phyloP scores from a whole-genome alignment of 2,329 filamentous ascomycete genomes.

The Clonostachys rhizophaga region DNA sequence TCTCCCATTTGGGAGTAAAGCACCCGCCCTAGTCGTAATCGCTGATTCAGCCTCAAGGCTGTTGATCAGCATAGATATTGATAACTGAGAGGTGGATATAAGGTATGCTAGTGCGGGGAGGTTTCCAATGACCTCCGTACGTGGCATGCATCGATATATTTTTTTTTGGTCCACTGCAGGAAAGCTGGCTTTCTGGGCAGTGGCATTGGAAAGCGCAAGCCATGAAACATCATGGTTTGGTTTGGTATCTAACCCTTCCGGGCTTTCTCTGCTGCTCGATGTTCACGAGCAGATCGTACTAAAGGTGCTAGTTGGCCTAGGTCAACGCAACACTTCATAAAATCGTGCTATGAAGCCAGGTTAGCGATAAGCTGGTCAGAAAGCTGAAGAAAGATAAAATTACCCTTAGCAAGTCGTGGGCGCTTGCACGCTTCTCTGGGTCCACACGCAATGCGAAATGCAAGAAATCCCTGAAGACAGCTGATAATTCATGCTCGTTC shows the following conservation, averaged over 20 bases:
- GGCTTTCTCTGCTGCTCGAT: slow-evolving; percentile 79
- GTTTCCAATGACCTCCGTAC: too few species aligned
- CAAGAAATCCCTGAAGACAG: slow-evolving; percentile 86
- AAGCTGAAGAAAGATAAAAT: slow-evolving; percentile 25
- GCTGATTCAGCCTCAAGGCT: too few species aligned
- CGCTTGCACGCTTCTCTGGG: slow-evolving; percentile 92
- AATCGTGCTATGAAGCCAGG: slow-evolving; percentile 57
- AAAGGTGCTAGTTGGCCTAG: slow-evolving; percentile 77
- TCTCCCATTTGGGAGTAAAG: neutral
- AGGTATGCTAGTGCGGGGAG: too few species aligned
- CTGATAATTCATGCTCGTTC: slow-evolving; percentile 77
- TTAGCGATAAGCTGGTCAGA: slow-evolving; percentile 16
- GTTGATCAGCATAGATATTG: too few species aligned
- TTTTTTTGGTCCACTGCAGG: too few species aligned
- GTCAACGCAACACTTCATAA: slow-evolving; percentile 73
- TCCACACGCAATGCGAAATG: slow-evolving; percentile 93
- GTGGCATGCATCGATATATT: too few species aligned
- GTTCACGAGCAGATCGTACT: slow-evolving; percentile 79
- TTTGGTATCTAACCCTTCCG: slow-evolving; percentile 47
- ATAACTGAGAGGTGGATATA: too few species aligned
- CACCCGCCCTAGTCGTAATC: too few species aligned
- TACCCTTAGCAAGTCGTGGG: slow-evolving; percentile 89
- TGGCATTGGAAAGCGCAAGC: neutral
- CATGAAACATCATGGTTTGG: slow-evolving; percentile 2
- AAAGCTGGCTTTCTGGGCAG: neutral